These are phyloP conservation scores for Brassica incana DNA, from an alignment of 345 rosid genomes.

Conservation along the genomic window DNA sequence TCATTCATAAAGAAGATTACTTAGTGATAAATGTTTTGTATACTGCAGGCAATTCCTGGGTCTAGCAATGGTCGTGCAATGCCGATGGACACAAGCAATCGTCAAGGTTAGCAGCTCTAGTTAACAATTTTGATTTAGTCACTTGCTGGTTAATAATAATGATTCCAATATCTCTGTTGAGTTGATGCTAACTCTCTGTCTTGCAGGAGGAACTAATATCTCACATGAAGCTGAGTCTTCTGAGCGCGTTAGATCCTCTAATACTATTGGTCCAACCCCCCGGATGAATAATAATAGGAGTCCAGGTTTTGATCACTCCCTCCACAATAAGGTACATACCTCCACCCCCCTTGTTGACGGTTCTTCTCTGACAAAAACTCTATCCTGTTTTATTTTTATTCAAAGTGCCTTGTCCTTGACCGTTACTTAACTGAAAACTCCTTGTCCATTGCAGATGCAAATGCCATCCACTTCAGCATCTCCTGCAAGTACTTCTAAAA, in stretches of 20 bases:
- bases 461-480: slow-evolving; percentile 63
- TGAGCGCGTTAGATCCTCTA: slow-evolving; percentile 47
- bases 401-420: not conserved
- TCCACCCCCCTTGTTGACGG: not conserved
- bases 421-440: slow-evolving; percentile 1
- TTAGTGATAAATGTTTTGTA: not conserved
- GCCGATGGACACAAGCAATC: slow-evolving; percentile 51
- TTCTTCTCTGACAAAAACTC: not conserved
- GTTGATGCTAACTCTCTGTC: not conserved
- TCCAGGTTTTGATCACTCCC: slow-evolving; percentile 46
- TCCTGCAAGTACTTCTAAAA: slow-evolving; percentile 61
- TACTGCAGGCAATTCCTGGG: slow-evolving; percentile 62
- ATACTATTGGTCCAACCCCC: slow-evolving; percentile 51
- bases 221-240: slow-evolving; percentile 50
- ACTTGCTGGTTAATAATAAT: not conserved
- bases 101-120: slow-evolving; percentile 62
- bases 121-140: not conserved
- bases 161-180: slow-evolving; percentile 1
- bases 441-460: slow-evolving; percentile 40
- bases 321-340: slow-evolving; percentile 67
- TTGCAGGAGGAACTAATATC: slow-evolving; percentile 57
- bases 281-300: slow-evolving; percentile 69
- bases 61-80: slow-evolving; percentile 60
- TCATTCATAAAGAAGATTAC: not conserved
- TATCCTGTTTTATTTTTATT: too few species aligned